These are phyloP conservation scores for Conringia planisiliqua DNA, from an alignment of 345 rosid genomes.

Conservation along the genomic window DNA sequence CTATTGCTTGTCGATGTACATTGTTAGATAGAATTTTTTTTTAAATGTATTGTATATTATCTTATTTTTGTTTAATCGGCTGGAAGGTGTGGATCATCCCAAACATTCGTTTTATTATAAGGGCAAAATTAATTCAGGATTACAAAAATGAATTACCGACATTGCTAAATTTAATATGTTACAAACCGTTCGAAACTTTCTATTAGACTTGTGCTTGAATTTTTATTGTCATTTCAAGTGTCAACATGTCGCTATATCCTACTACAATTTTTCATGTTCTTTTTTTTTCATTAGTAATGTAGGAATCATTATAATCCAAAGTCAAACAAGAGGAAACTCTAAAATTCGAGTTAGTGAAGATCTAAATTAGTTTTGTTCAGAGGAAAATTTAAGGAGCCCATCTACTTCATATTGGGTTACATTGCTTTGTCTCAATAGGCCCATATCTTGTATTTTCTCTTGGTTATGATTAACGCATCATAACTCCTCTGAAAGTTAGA, in stretches of 20 bases:
- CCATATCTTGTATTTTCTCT: background rate
- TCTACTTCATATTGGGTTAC: background rate
- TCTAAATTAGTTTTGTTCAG: background rate
- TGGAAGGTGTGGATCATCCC: conserved; percentile 18
- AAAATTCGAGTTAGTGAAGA: background rate
- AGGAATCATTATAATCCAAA: background rate
- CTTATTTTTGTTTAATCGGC: background rate
- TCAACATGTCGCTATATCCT: background rate
- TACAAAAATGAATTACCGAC: background rate
- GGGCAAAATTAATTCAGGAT: background rate
- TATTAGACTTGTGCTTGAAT: no score
- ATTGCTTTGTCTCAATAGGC: background rate
- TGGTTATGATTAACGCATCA: background rate
- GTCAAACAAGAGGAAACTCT: background rate
- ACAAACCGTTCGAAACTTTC: background rate
- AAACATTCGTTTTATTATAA: background rate
- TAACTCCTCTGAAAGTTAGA: background rate
- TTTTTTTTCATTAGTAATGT: no score
- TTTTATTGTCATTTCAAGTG: background rate
- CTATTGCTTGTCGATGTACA: conserved; percentile 14
- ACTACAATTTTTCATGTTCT: no score
- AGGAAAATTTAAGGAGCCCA: background rate
- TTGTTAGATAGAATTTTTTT: background rate
- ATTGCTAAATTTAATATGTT: background rate
- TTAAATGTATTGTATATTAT: background rate